Base-by-base conservation (phyloP, 2,329 filamentous ascomycete genomes). In the Aspergillus unguis region DNA sequence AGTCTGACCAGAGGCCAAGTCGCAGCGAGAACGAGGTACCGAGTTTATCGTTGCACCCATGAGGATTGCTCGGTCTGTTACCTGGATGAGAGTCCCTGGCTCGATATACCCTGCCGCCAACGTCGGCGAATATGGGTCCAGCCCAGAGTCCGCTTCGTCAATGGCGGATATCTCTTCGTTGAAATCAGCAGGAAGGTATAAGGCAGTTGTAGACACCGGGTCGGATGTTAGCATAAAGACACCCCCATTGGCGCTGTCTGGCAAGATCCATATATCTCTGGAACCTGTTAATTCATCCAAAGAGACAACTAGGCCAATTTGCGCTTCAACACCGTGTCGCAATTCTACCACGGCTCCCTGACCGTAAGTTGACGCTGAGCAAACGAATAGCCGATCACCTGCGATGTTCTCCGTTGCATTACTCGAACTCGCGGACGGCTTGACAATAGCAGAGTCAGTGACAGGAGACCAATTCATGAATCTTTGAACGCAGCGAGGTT, bases 251-350 rank as follows among this genome's bases (percentile, higher is more conserved):
- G 52, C 52, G 41, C 58, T 42, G 50, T 72, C 67, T 26, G 72
- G 61, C 53, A 79, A 64, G 32, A 69, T 66, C 75, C 76, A 79
- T 57, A 79, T 64, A 33, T 71, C 69, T 43, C 70, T 62, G 3
- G 77, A 68, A 37, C 69, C 69, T 9, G 65, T 64, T 5, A 74
- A 57, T 52, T 75, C 71, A 45, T 74, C 73, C 35, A 74, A 61
- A 10, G 69, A 63, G 48, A 73, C 69, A 2, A 69, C 64, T 44
- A 71, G 62, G 8, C 81, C 83, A 58, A 89, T 82, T 51, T 80
- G 83, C 17, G 86, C 88, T 62, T 87, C 83, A 28, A 89, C 72
- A 3, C 89, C 88, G 67, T 84, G 77, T 56, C 87, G 81, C 56
- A 89, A 77, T 63, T 92, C 87, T 3, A 83, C 82, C 26, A 92